Evolutionary conservation across 306 rosid species (phyloP).

Genomic region (Lathyrus tuberosus): DNA sequence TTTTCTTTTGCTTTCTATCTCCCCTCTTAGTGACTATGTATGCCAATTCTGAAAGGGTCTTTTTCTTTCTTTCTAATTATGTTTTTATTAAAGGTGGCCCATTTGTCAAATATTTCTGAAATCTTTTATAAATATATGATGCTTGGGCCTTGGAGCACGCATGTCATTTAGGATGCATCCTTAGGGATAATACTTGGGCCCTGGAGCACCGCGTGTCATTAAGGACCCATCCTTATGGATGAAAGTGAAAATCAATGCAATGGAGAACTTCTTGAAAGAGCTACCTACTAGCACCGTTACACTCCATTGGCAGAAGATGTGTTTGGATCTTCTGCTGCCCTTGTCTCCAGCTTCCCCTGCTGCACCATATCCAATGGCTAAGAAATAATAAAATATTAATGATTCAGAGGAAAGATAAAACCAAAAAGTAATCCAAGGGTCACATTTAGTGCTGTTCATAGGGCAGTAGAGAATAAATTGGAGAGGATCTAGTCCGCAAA

Average conservation of each 20-base stretch:
- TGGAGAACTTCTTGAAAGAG: background rate
- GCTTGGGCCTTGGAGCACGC: background rate
- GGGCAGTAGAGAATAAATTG: too few species aligned
- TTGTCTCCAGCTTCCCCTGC: too few species aligned
- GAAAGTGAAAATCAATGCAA: background rate
- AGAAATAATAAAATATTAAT: too few species aligned
- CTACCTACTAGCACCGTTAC: background rate
- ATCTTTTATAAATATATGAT: background rate
- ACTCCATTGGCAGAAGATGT: background rate
- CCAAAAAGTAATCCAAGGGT: too few species aligned
- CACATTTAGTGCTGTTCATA: too few species aligned
- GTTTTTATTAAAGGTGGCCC: background rate
- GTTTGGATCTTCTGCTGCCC: too few species aligned
- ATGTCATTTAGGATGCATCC: too few species aligned
- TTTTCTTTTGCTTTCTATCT: background rate
- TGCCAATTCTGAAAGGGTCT: background rate
- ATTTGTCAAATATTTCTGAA: background rate
- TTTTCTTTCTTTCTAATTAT: slow-evolving; percentile 5
- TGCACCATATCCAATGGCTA: too few species aligned
- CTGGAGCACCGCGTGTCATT: background rate
- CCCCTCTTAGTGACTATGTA: background rate
- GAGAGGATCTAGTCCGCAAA: too few species aligned
- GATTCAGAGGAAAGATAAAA: too few species aligned
- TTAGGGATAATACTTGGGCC: background rate
- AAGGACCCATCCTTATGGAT: background rate